Conservation (phyloP, 495 filamentous ascomycete species). For the Penicillium verhagenii region DNA sequence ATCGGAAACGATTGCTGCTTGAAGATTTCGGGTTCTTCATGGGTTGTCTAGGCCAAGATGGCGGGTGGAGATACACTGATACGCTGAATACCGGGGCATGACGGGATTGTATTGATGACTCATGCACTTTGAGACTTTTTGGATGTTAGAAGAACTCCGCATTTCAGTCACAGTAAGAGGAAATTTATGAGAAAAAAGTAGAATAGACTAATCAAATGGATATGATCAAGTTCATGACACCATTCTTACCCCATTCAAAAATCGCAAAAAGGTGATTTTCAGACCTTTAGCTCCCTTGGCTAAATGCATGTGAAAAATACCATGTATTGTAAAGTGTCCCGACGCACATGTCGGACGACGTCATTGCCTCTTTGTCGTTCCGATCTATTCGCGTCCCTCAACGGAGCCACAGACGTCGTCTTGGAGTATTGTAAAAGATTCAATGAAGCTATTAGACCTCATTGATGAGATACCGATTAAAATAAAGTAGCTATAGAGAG, state of each 20-base stretch:
- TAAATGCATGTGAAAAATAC: slow-evolving; percentile 27
- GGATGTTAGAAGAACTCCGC: not conserved
- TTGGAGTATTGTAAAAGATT: not conserved
- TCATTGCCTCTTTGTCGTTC: slow-evolving; percentile 23
- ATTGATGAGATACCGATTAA: slow-evolving; percentile 16
- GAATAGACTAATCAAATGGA: no score
- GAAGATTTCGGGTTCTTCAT: slow-evolving; percentile 1
- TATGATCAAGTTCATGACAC: not conserved
- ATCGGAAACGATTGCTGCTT: not conserved
- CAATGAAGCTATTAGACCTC: not conserved
- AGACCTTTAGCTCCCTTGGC: not conserved
- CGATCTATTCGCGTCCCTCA: slow-evolving; percentile 7
- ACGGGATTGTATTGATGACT: slow-evolving; percentile 25
- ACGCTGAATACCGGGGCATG: slow-evolving; percentile 32
- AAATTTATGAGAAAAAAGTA: not conserved
- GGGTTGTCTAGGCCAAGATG: not conserved
- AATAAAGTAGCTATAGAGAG: not conserved
- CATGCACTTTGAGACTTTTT: slow-evolving; percentile 5
- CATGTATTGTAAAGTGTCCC: slow-evolving; percentile 25
- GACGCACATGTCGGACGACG: slow-evolving; percentile 31
- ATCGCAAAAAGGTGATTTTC: not conserved
- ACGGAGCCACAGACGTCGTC: not conserved
- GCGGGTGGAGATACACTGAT: slow-evolving; percentile 20
- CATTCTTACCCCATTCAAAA: not conserved
- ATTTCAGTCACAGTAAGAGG: not conserved